Evolutionary conservation across 2,329 filamentous ascomycete genomes (phyloP).

Genomic region (Lachnellula subtilissima): DNA sequence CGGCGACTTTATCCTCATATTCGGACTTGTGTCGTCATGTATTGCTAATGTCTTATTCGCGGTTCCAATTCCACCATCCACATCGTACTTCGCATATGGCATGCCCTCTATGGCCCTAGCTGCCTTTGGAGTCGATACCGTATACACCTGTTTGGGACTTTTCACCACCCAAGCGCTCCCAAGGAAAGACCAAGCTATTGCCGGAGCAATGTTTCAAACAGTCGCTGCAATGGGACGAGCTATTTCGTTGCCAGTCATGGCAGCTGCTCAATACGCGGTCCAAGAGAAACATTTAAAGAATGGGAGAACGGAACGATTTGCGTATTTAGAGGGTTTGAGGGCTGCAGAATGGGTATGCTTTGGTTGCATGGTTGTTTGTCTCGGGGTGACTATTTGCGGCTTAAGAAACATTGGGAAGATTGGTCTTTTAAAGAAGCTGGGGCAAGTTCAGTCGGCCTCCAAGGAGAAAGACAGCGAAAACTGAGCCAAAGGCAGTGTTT

Average conservation of each 20-base stretch:
- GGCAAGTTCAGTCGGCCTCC: conserved; percentile 16
- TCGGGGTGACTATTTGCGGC: conserved; percentile 15
- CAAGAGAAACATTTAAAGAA: conserved; percentile 43
- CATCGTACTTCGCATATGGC: conserved; percentile 63
- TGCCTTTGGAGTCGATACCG: conserved; percentile 62
- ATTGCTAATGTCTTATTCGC: conserved; percentile 58
- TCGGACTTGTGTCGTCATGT: conserved; percentile 37
- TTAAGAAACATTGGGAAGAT: conserved; percentile 28
- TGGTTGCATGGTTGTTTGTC: conserved; percentile 11
- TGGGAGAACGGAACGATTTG: conserved; percentile 17
- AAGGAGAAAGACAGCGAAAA: conserved; percentile 14
- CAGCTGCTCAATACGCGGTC: conserved; percentile 59
- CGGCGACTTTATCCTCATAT: conserved; percentile 51
- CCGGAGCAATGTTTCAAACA: conserved; percentile 63
- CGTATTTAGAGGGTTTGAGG: conserved; percentile 18
- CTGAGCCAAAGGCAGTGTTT: not conserved
- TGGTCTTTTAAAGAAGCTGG: conserved; percentile 25
- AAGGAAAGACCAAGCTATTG: conserved; percentile 59
- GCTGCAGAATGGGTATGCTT: conserved; percentile 24
- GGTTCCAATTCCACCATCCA: conserved; percentile 54
- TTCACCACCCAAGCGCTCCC: conserved; percentile 61
- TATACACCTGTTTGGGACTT: conserved; percentile 61
- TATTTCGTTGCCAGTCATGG: conserved; percentile 60
- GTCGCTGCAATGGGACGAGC: conserved; percentile 61
- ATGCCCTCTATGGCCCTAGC: conserved; percentile 62